Evolutionary conservation across 2,329 filamentous ascomycete genomes (phyloP).

Genomic region (Diplocarpon mali): DNA sequence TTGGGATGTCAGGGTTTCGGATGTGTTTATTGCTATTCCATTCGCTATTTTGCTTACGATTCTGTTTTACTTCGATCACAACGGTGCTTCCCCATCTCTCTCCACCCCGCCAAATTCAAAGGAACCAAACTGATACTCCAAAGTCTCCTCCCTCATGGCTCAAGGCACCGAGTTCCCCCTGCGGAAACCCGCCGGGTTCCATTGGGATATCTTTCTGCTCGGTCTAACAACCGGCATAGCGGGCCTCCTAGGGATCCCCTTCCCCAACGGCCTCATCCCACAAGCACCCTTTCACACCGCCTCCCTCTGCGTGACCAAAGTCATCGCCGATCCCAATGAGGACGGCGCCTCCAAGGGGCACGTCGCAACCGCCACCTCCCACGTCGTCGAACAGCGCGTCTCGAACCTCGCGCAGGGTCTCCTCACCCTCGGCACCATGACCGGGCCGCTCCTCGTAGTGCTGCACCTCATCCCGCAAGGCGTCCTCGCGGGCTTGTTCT

Average conservation of each 20-base stretch:
- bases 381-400: constrained; percentile 67
- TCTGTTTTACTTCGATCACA: constrained; percentile 84
- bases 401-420: constrained; percentile 72
- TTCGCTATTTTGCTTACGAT: constrained; percentile 77
- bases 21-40: constrained; percentile 77
- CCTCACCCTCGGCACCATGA: constrained; percentile 69
- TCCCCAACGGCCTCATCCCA: constrained; percentile 74
- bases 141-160: constrained; percentile 71
- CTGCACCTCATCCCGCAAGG: constrained; percentile 70
- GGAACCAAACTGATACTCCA: background rate
- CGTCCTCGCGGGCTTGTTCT: constrained; percentile 71
- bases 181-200: constrained; percentile 70
- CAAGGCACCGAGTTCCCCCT: constrained; percentile 77
- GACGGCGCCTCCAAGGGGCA: constrained; percentile 48
- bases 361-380: constrained; percentile 39
- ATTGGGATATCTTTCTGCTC: constrained; percentile 72
- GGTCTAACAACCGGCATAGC: constrained; percentile 67
- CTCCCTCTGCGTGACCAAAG: constrained; percentile 60
- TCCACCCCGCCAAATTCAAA: background rate
- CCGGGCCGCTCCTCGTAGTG: constrained; percentile 60
- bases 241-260: constrained; percentile 66
- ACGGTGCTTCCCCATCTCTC: constrained; percentile 40
- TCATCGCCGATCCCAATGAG: constrained; percentile 38
- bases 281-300: constrained; percentile 76
- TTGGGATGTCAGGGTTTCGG: constrained; percentile 61